phyloP scores from a whole-genome alignment of 2,329 filamentous ascomycete species.

The Cercospora sp. region DNA sequence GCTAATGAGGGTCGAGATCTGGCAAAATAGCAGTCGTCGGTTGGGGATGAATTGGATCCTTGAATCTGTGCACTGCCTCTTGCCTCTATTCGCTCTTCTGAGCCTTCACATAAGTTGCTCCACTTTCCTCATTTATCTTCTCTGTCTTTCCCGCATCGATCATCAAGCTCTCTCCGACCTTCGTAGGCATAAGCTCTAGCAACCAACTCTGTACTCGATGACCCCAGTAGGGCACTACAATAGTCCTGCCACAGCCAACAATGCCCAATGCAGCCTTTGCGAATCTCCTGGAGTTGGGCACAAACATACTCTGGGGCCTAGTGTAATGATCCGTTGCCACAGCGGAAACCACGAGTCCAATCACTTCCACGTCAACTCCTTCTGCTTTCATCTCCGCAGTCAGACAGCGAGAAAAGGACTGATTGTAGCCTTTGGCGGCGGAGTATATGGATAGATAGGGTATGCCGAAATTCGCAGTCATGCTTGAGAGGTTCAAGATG shows the following conservation, averaged over 20 bases:
- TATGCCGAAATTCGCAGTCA: slow-evolving; percentile 46
- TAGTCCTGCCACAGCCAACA: slow-evolving; percentile 28
- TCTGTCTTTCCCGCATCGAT: background rate
- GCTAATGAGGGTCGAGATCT: background rate
- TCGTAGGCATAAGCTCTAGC: slow-evolving; percentile 24
- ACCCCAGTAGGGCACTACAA: slow-evolving; percentile 31
- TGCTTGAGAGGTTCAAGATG: slow-evolving; percentile 54
- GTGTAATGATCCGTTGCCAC: slow-evolving; percentile 26
- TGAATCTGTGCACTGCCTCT: background rate
- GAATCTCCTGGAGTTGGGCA: slow-evolving; percentile 24
- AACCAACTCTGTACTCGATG: slow-evolving; percentile 29
- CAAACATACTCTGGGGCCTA: slow-evolving; percentile 18
- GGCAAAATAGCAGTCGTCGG: background rate
- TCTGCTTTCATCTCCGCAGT: slow-evolving; percentile 47
- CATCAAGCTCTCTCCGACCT: background rate
- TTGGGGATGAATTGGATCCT: background rate
- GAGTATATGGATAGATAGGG: slow-evolving; percentile 52
- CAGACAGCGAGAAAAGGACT: slow-evolving; percentile 44
- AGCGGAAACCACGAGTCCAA: slow-evolving; percentile 20
- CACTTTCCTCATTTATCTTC: slow-evolving; percentile 1
- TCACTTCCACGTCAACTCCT: slow-evolving; percentile 42
- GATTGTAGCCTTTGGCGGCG: slow-evolving; percentile 50
- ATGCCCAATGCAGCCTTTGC: slow-evolving; percentile 25
- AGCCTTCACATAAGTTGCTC: background rate
- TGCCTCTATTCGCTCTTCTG: background rate